These are phyloP conservation scores for Neocucurbitaria cava DNA, from an alignment of 2,329 filamentous ascomycete species.

Conservation along the genomic window DNA sequence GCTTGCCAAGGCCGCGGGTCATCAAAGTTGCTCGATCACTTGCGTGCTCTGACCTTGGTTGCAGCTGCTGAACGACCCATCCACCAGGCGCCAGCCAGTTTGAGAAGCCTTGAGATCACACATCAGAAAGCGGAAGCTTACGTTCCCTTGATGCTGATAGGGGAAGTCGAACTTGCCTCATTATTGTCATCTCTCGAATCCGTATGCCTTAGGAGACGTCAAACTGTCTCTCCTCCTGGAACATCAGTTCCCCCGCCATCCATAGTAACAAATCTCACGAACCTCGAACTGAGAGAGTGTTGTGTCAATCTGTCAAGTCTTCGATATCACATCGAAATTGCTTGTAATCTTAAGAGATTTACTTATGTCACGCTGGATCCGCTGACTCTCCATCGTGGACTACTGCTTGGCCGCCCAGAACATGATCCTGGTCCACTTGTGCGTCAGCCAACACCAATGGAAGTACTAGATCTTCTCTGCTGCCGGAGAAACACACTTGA, in stretches of 20 bases:
- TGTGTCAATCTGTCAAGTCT: background rate
- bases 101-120: background rate
- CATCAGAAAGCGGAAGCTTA: background rate
- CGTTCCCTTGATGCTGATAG: background rate
- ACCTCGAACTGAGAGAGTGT: background rate
- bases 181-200: background rate
- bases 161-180: background rate
- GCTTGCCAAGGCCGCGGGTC: background rate
- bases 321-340: background rate
- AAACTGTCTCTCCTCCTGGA: background rate
- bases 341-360: background rate
- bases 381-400: background rate
- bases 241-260: background rate
- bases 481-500: background rate
- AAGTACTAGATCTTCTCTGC: background rate
- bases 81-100: background rate
- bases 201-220: background rate
- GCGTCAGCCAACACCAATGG: background rate
- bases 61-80: background rate
- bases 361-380: background rate
- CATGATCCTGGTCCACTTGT: background rate
- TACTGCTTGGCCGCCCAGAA: background rate
- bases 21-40: background rate
- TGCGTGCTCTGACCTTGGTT: background rate
- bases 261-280: background rate